Conservation (phyloP, 176 grass and related monocot genomes). For the Secale cereale region DNA sequence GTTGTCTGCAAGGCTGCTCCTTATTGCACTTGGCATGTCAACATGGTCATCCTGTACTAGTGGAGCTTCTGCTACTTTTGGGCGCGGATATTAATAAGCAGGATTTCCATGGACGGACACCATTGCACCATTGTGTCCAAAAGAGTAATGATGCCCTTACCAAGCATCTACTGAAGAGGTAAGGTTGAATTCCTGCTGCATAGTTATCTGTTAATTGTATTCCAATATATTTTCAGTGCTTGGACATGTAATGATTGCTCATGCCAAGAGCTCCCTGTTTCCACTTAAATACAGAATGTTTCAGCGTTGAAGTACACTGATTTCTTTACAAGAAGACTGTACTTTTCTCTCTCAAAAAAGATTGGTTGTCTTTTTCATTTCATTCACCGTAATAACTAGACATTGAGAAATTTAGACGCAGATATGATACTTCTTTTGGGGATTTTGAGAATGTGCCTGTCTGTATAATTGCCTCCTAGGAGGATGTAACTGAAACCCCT, state of each 20-base stretch:
- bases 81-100: constrained; percentile 86
- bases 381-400: not conserved
- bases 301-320: not conserved
- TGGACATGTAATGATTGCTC: not conserved
- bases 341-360: not conserved
- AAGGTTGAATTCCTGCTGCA: constrained; percentile 19
- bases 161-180: constrained; percentile 92
- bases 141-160: constrained; percentile 77
- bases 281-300: not conserved
- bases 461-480: too few species aligned
- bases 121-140: constrained; percentile 85
- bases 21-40: constrained; percentile 76
- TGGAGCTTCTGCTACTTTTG: constrained; percentile 84
- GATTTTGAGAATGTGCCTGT: constrained; percentile 15
- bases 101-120: constrained; percentile 87
- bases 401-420: not conserved
- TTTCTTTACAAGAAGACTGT: not conserved
- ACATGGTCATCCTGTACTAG: constrained; percentile 47
- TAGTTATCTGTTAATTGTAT: not conserved
- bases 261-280: constrained; percentile 9
- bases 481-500: too few species aligned
- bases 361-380: not conserved
- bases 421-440: not conserved
- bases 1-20: constrained; percentile 86
- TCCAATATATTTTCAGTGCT: not conserved